Base-by-base conservation (phyloP, 1,284 basidiomycete genomes). In the Malassezia restricta region DNA sequence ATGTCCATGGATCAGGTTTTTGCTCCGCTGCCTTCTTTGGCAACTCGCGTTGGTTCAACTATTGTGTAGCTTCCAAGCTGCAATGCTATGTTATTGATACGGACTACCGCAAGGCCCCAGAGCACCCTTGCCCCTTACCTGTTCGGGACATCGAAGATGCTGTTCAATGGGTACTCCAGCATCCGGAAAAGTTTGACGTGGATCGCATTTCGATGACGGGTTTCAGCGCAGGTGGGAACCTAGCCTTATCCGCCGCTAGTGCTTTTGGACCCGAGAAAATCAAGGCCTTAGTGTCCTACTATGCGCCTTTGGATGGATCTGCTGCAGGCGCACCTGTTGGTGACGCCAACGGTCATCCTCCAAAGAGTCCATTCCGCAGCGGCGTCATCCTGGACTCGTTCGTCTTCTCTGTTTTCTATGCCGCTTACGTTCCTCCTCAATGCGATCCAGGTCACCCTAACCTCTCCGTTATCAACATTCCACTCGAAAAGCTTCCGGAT, bases 141-240 rank as follows among this genome's bases (percentile, higher is more conserved):
- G 41, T 49, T 12, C 51, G 62, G 24, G 63, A 68, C 43, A 56
- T 56, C 1, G 53, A 61, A 20, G 64, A 68, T 31, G 51, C 60
- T 20, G 54, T 61, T 43, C 47, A 44, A 30, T 61, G 57, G 49
- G 43, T 64, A 7, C 46, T 61, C 14, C 31, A 57, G 8, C 57
- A 63, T 35, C 58, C 56, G 0, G 15, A 60, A 4, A 37, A 55
- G 9, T 66, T 56, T 30, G 61, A 66, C 29, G 24, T 47, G 0
- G n/a, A 46, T 11, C 56, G 56, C n/a, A 37, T 65, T 45, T 58
- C 64, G 1, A 47, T 65, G 24, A 62, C 63, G 6, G 68, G 68
- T 20, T 64, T 65, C 47, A 63, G 60, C 4, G 68, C 66, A 5
- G 68, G 68, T 31, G 68, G 59, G 41, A 66, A 64, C 28, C 54